Evolutionary conservation across 2,329 filamentous ascomycete species (phyloP).

Genomic region (Cercospora sp.): DNA sequence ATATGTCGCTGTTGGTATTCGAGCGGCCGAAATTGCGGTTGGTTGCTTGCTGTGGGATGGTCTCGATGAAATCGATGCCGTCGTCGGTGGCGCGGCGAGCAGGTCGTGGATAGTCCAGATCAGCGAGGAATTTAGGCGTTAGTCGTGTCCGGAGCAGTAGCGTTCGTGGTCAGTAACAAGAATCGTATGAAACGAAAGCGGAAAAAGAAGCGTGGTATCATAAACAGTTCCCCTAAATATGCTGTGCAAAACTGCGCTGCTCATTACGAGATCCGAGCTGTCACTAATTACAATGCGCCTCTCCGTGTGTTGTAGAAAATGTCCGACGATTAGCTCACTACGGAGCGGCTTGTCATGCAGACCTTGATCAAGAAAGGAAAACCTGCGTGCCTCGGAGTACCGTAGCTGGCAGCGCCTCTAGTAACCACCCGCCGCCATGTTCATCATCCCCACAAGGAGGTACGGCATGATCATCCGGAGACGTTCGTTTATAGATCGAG

Average conservation of each 20-base stretch:
- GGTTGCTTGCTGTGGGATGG: background rate
- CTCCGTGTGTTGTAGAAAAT: constrained; percentile 22
- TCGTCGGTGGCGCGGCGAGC: background rate
- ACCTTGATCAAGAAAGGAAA: constrained; percentile 23
- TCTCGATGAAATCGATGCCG: background rate
- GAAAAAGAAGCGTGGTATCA: background rate
- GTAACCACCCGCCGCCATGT: constrained; percentile 12
- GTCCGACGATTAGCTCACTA: constrained; percentile 20
- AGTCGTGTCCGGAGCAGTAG: background rate
- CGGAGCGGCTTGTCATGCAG: constrained; percentile 20
- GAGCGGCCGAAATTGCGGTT: constrained; percentile 1
- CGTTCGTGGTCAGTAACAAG: background rate
- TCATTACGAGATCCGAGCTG: constrained; percentile 23
- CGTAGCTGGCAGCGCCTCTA: constrained; percentile 22
- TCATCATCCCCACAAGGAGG: constrained; percentile 18
- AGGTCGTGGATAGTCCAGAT: background rate
- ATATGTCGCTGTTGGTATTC: background rate
- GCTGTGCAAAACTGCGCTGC: constrained; percentile 25
- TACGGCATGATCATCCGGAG: background rate
- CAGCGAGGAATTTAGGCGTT: background rate
- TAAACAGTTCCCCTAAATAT: constrained; percentile 21
- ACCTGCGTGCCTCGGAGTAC: constrained; percentile 22
- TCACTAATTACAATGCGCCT: constrained; percentile 25
- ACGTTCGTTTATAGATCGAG: constrained; percentile 15
- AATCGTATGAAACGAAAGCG: background rate